Evolutionary conservation across 2,329 filamentous ascomycete species (phyloP).

Genomic region (Mollisia scopiformis): DNA sequence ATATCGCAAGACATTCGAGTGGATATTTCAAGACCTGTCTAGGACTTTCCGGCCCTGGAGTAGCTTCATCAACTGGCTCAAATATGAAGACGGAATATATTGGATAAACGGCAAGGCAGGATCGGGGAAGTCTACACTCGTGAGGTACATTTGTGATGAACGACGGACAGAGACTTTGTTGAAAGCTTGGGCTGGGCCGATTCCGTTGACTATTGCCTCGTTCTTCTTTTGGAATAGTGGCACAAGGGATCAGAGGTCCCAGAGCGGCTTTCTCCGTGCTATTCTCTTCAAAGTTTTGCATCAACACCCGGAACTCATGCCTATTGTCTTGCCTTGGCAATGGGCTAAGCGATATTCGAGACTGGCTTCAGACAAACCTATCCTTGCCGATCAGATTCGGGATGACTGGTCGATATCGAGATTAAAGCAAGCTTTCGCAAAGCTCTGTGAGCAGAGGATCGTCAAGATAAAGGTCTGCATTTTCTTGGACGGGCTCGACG

Average conservation of each 20-base stretch:
- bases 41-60: background rate
- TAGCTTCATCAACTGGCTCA: background rate
- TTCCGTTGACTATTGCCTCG: background rate
- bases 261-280: background rate
- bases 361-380: background rate
- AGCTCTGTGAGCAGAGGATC: background rate
- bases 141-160: background rate
- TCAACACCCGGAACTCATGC: background rate
- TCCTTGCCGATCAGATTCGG: background rate
- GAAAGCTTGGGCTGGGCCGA: background rate
- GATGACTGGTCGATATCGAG: background rate
- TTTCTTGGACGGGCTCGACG: conserved; percentile 1
- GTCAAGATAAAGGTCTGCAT: background rate
- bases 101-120: background rate
- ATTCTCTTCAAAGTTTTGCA: background rate
- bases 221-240: conserved; percentile 1
- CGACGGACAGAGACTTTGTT: too few relatives aligned
- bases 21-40: background rate
- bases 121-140: background rate
- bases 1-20: background rate
- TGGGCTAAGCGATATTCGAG: background rate
- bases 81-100: background rate
- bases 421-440: background rate
- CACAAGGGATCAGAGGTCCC: background rate
- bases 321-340: background rate